Evolutionary conservation across 768 basidiomycete species (phyloP), one percentile per base, ranked within the genome.

Genomic region (Suillus spraguei): DNA sequence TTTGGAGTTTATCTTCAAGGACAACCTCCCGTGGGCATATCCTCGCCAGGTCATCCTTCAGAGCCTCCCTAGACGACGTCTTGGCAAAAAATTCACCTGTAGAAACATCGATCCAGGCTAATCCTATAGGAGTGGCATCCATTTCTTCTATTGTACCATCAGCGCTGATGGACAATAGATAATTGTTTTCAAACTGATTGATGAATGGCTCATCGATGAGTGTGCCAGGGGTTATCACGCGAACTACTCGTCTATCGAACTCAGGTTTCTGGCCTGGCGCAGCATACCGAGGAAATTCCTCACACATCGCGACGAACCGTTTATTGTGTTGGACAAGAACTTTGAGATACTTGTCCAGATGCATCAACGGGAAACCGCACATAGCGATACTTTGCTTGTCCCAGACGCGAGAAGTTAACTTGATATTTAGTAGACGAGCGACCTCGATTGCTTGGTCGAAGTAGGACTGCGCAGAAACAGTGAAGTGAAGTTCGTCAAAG

Each of bases 91-190:
- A 94, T 71, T 97, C 95, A 64, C 94, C 94, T 0, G 95, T 97
- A 16, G 96, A 95, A 20, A 97, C 86, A 71, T 99, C 96, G 32
- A 93, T 94, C 90, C 95, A 98, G 7, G 95, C 95, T 46, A 99
- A 78, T 2, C 93, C 94, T n/a, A 87, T 63, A 9, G 72, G 60
- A 33, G 61, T 65, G 33, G 63, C 59, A 8, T 62, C 56, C 39
- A 36, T 17, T 46, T 61, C 54, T 46, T 41, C 63, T 24, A 22
- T 28, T 14, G 47, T 38, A n/a, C 63, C 66, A 14, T 68, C 65
- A 10, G 69, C 53, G 33, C 72, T 77, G 44, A 96, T 80, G 6
- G 94, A 85, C 36, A 97, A 84, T 52, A 98, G 83, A 72, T 93
- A 97, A 68, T 97, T 95, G 71, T 95, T 96, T 74, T 95, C 92